Conservation (phyloP, 2,329 filamentous ascomycete genomes). For the Alternaria hordeiaustralica region DNA sequence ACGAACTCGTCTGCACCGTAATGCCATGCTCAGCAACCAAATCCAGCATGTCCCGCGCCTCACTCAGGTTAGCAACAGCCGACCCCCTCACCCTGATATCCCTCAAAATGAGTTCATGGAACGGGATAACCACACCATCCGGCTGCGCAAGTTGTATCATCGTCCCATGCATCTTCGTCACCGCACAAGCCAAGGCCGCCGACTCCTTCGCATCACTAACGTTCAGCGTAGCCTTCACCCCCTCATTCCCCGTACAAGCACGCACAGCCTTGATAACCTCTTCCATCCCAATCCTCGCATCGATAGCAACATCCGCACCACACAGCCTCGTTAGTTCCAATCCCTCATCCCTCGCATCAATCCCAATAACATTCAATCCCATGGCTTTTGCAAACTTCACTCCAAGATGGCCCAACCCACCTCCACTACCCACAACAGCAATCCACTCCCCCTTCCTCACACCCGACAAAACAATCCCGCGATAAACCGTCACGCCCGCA, state of each 20-base stretch:
- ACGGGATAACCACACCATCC: constrained; percentile 40
- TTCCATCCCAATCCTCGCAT: background rate
- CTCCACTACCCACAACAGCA: background rate
- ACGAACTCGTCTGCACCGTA: background rate
- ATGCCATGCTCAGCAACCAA: background rate
- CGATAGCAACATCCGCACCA: constrained; percentile 53
- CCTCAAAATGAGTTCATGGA: constrained; percentile 60
- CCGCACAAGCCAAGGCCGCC: constrained; percentile 59
- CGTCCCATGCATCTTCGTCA: constrained; percentile 66
- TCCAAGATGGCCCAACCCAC: constrained; percentile 57
- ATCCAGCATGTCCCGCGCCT: background rate
- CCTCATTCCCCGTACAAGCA: background rate
- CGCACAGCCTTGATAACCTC: background rate
- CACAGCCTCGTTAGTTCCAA: constrained; percentile 55
- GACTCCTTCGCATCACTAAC: constrained; percentile 53
- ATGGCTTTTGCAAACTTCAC: constrained; percentile 87
- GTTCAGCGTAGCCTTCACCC: background rate
- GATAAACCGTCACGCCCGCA: constrained; percentile 66
- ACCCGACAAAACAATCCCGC: constrained; percentile 64
- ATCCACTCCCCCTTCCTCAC: background rate
- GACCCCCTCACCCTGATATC: constrained; percentile 54
- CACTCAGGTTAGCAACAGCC: background rate
- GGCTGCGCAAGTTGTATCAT: constrained; percentile 66
- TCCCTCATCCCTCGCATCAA: constrained; percentile 77
- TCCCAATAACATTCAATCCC: constrained; percentile 78